These are phyloP conservation scores for Botrytis squamosa DNA, from an alignment of 2,329 filamentous ascomycete genomes.

Conservation along the genomic window DNA sequence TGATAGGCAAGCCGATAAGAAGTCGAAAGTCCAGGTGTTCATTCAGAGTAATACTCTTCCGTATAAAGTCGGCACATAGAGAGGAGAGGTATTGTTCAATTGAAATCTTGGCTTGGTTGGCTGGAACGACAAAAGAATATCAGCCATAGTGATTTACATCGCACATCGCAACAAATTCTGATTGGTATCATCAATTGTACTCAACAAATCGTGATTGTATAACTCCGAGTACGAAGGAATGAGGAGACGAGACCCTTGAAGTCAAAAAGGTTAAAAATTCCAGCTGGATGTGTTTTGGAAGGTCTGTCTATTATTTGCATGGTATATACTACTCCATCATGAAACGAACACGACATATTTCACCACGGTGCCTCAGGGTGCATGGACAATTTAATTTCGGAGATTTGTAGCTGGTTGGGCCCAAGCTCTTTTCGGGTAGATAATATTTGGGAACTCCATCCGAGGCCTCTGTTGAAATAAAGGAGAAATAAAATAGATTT, in stretches of 20 bases:
- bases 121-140: not conserved
- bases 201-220: not conserved
- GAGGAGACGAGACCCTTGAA: not conserved
- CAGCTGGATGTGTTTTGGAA: not conserved
- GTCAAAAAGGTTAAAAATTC: not conserved
- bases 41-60: not conserved
- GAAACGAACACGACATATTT: not conserved
- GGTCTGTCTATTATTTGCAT: not conserved
- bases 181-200: not conserved
- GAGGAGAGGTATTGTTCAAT: not conserved
- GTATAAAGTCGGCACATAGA: not conserved
- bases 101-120: not conserved
- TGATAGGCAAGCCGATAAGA: not conserved
- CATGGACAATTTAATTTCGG: conserved; percentile 10
- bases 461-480: not conserved
- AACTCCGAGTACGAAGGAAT: not conserved
- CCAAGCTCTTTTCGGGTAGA: conserved; percentile 2
- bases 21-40: not conserved
- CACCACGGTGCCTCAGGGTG: not conserved
- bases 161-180: not conserved
- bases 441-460: not conserved
- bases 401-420: not conserved
- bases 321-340: not conserved
- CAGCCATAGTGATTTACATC: not conserved
- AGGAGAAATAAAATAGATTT: not conserved